Base-by-base conservation (phyloP, 192 early-diverging fungal genomes). In the Backusella tuberculispora region DNA sequence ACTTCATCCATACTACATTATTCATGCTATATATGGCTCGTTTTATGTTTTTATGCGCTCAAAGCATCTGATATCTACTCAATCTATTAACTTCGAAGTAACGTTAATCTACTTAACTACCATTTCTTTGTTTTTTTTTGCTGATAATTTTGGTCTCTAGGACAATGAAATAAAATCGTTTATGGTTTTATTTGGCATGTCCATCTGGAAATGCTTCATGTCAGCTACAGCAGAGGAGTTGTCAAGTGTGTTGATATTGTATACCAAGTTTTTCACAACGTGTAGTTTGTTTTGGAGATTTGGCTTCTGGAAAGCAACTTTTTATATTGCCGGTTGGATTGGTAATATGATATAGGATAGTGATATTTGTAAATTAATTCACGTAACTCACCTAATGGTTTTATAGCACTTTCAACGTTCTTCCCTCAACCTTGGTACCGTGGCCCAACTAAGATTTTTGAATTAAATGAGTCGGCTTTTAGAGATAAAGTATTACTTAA, bases 361-460 rank as follows among this genome's bases (percentile, higher is more conserved):
- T 19, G 13, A 17, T 7, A 12, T 50, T 5, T 3, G 4, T 8
- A 8, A 48, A 10, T 47, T 14, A 50, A 48, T 42, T 74, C n/a
- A 66, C 29, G 34, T 47, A 10, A 60, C 29, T 4, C 26, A 76
- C 63, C 72, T 63, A 69, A 38, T 73, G 17, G 37, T 66, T 68
- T 65, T 2, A 21, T 42, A 50, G 72, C 47, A 6, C 26, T 81
- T 37, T 79, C 71, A 53, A 56, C 78, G 34, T 44, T 78, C 63
- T 77, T 88, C 19, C 85, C 87, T 41, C 87, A 88, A 69, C 87
- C 87, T 7, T 72, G 82, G 45, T 88, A 88, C 44, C 83, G 78
- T 43, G 87, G 87, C 6, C 81, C 85, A 4, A 78, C 87, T 40
- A 83, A 83, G 29, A 79, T 86, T 42, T 64, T 81, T 0, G 79